Conservation (phyloP, 495 filamentous ascomycete species). For the Xylaria scruposa region DNA sequence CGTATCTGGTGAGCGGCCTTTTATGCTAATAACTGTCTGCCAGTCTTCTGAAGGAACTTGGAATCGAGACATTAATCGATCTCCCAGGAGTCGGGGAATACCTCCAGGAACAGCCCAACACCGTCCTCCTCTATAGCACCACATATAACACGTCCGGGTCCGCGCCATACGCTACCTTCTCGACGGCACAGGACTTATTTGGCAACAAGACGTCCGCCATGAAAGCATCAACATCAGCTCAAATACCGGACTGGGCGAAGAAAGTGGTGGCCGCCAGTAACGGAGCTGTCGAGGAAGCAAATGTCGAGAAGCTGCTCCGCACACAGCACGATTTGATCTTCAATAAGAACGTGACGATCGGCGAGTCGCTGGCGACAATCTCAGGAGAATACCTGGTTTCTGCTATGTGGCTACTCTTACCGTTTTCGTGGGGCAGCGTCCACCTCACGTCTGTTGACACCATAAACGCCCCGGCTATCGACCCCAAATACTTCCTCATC, state of each 20-base stretch:
- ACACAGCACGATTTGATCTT: slow-evolving; percentile 54
- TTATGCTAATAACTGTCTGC: background rate
- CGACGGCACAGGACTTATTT: slow-evolving; percentile 36
- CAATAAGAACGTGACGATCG: slow-evolving; percentile 49
- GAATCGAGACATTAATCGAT: slow-evolving; percentile 50
- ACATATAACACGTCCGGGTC: slow-evolving; percentile 27
- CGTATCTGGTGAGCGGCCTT: background rate
- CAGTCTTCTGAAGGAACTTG: slow-evolving; percentile 41
- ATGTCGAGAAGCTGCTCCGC: slow-evolving; percentile 46
- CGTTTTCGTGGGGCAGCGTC: slow-evolving; percentile 53
- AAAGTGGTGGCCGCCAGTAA: slow-evolving; percentile 39
- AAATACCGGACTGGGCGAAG: slow-evolving; percentile 40
- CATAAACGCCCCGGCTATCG: slow-evolving; percentile 42
- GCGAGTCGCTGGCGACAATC: slow-evolving; percentile 45
- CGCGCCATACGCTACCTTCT: slow-evolving; percentile 44
- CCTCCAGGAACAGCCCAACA: slow-evolving; percentile 54
- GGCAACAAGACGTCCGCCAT: slow-evolving; percentile 34
- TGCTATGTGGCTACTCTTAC: slow-evolving; percentile 52
- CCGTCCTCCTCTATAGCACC: slow-evolving; percentile 27
- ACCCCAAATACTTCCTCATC: slow-evolving; percentile 42
- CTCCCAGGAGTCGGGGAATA: slow-evolving; percentile 57
- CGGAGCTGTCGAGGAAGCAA: slow-evolving; percentile 34
- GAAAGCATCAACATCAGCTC: slow-evolving; percentile 31
- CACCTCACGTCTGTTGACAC: slow-evolving; percentile 48
- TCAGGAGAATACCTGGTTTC: slow-evolving; percentile 35